Base-by-base conservation (phyloP, 805 yeast species). In the Millerozyma miso region DNA sequence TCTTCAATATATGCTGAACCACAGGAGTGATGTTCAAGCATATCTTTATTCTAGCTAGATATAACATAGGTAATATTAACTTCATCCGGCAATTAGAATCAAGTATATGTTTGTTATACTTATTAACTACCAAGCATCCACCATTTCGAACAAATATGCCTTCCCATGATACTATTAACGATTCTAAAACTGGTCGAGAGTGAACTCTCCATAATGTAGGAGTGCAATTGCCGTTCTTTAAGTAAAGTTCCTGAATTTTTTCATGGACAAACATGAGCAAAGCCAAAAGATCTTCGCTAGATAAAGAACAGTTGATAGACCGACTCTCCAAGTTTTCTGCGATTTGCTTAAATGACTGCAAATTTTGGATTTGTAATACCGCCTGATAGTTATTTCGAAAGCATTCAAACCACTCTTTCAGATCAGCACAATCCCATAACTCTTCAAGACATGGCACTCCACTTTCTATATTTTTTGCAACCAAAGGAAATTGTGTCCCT, bases 151-250 rank as follows among this genome's bases (percentile, higher is more conserved):
- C 62, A 54, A 76, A 85, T 20, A 77, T 58, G 14, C 72, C 67
- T 59, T 85, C 93, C 91, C 91, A 85, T 19, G 80, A 67, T 49
- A 77, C 78, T 17, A 85, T 56, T 51, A 84, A 59, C 10, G 74
- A 62, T 48, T 78, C 81, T 41, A 85, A 71, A 4, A 68, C 63
- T 1, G 87, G 87, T 47, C 83, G 70, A 6, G 76, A 71, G 43
- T 76, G 75, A 65, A 81, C 66, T 57, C 86, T 72, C 91, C 91
- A 85, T 43, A 73, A 72, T 3, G 82, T 71, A 26, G 78, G 77
- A 44, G 74, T 73, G 39, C 71, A 65, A 8, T 71, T 68, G 13
- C 70, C 71, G 40, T 68, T 44, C 20, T 61, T 59, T 39, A 55
- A 56, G 46, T 79, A 68, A 51, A 80, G 81, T 18, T 65, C 57